These are phyloP conservation scores for Stygiomarasmius scandens DNA, from an alignment of 1,284 basidiomycete genomes.

Conservation along the genomic window DNA sequence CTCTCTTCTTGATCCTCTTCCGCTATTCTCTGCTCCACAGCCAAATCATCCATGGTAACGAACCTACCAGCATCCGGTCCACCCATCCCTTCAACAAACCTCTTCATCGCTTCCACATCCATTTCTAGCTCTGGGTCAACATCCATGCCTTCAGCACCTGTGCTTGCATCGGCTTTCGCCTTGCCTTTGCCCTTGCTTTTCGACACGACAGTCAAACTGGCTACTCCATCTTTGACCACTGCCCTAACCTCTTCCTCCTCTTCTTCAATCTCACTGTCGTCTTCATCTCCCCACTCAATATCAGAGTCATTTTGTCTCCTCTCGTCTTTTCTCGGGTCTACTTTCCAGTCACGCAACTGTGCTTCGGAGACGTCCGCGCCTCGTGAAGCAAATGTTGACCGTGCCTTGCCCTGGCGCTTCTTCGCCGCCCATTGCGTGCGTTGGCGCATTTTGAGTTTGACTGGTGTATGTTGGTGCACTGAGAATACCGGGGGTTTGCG, in stretches of 20 bases:
- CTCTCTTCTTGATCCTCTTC: slow-evolving; percentile 51
- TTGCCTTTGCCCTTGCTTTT: slow-evolving; percentile 12
- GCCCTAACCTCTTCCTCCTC: slow-evolving; percentile 25
- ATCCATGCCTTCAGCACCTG: slow-evolving; percentile 53
- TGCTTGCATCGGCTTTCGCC: slow-evolving; percentile 22
- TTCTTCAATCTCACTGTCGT: slow-evolving; percentile 32
- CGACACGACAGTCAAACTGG: slow-evolving; percentile 1
- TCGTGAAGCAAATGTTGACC: slow-evolving; percentile 46
- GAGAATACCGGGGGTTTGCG: slow-evolving; percentile 23
- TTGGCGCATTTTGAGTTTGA: slow-evolving; percentile 24
- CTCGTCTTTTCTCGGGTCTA: slow-evolving; percentile 51
- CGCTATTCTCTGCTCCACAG: slow-evolving; percentile 52
- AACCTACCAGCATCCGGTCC: slow-evolving; percentile 44
- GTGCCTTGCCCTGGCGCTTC: slow-evolving; percentile 30
- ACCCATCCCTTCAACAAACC: slow-evolving; percentile 57
- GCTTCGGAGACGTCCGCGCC: slow-evolving; percentile 63
- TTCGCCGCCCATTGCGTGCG: slow-evolving; percentile 22
- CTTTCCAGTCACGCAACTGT: slow-evolving; percentile 43
- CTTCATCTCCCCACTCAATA: slow-evolving; percentile 68
- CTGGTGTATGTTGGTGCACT: slow-evolving; percentile 18
- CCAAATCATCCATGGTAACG: slow-evolving; percentile 69
- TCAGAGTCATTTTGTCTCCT: slow-evolving; percentile 68
- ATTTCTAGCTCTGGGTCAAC: slow-evolving; percentile 57
- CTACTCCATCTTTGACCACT: slow-evolving; percentile 3
- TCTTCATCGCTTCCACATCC: slow-evolving; percentile 51